These are phyloP conservation scores for Platanus orientalis DNA, from an alignment of 164 flowering plant genomes.

Conservation along the genomic window DNA sequence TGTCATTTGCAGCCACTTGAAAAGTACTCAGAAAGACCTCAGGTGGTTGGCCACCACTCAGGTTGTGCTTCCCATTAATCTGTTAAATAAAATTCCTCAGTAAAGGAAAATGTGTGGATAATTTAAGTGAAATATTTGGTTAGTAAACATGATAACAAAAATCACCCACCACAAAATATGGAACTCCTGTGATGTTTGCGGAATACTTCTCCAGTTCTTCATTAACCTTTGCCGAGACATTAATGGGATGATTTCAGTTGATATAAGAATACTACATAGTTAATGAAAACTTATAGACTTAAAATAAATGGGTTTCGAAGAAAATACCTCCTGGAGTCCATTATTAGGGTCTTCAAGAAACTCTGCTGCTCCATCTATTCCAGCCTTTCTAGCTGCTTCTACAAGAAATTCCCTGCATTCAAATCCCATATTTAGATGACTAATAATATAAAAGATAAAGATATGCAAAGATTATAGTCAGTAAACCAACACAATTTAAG, in stretches of 20 bases:
- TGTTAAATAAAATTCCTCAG: slow-evolving; percentile 20
- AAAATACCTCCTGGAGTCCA: slow-evolving; percentile 59
- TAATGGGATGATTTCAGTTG: slow-evolving; percentile 10
- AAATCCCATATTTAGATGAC: no score
- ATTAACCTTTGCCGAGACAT: slow-evolving; percentile 39
- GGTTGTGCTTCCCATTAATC: slow-evolving; percentile 68
- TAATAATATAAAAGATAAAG: neutral
- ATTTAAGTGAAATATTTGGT: no score
- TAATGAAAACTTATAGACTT: neutral
- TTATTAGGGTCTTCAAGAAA: slow-evolving; percentile 70
- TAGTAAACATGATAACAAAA: neutral
- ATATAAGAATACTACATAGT: slow-evolving; percentile 1
- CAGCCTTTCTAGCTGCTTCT: slow-evolving; percentile 70
- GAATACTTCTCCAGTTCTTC: slow-evolving; percentile 67
- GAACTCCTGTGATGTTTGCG: slow-evolving; percentile 58
- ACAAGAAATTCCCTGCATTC: slow-evolving; percentile 68
- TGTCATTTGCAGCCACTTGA: slow-evolving; percentile 34
- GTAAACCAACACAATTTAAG: neutral
- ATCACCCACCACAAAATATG: slow-evolving; percentile 65
- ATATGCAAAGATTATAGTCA: neutral
- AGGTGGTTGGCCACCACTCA: slow-evolving; percentile 90
- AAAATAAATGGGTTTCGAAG: neutral
- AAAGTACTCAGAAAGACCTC: slow-evolving; percentile 70
- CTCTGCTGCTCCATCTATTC: slow-evolving; percentile 77
- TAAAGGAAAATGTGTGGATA: neutral